A percentile compares a stretch with the other conserved stretches of the same genome.
These are phyloP conservation scores for Xylariales sp. DNA, from an alignment of 2,329 filamentous ascomycete species.

Conservation along the genomic window DNA sequence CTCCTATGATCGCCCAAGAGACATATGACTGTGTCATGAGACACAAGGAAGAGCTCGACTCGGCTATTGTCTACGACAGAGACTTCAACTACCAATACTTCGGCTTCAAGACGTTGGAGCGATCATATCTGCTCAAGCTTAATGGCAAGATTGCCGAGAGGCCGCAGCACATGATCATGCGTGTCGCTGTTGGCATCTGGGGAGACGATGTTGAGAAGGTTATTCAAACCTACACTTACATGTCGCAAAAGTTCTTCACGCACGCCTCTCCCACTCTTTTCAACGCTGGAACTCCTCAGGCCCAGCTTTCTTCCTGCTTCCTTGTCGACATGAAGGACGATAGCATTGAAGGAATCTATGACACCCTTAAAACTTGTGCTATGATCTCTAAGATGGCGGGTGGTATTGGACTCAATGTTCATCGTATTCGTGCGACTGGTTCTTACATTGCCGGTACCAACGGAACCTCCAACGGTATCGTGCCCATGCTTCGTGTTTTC, in stretches of 20 bases:
- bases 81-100: constrained; percentile 99
- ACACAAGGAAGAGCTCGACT: constrained; percentile 95
- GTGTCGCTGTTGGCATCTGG: constrained; percentile 95
- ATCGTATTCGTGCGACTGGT: constrained; percentile 93
- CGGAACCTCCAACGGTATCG: constrained; percentile 93
- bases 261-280: constrained; percentile 97
- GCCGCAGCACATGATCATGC: constrained; percentile 99
- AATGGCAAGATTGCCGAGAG: constrained; percentile 95
- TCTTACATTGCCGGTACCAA: constrained; percentile 99
- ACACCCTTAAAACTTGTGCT: constrained; percentile 97
- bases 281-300: constrained; percentile 92
- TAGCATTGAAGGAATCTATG: constrained; percentile 98
- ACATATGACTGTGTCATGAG: constrained; percentile 93
- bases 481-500: constrained; percentile 97
- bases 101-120: constrained; percentile 97
- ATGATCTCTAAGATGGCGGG: constrained; percentile 99
- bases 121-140: constrained; percentile 93
- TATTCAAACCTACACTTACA: constrained; percentile 96
- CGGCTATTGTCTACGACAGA: constrained; percentile 96
- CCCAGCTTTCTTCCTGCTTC: constrained; percentile 97
- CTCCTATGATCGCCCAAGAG: constrained; percentile 91
- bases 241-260: constrained; percentile 98
- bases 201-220: constrained; percentile 91
- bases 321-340: constrained; percentile 99
- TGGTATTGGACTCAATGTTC: constrained; percentile 93